Percentiles rank a stretch among this genome's conserved stretches.
Conservation (phyloP, 2,329 filamentous ascomycete species). For the Xylaria sp. region DNA sequence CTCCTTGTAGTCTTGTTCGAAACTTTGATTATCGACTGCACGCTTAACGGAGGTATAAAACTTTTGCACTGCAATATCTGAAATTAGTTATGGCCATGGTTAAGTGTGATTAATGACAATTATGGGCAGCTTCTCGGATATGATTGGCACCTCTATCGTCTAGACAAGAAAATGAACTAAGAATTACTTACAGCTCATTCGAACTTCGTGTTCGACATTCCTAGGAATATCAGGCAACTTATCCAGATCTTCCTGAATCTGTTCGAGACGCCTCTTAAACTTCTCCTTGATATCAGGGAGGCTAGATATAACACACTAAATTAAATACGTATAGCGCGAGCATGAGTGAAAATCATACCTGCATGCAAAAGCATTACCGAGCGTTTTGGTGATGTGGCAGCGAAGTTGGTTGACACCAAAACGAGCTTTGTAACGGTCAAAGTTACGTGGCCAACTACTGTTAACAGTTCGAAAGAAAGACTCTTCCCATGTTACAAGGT, state of each 20-base stretch:
- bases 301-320: slow-evolving; percentile 47
- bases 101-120: background rate
- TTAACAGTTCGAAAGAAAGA: slow-evolving; percentile 40
- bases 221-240: slow-evolving; percentile 71
- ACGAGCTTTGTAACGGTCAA: slow-evolving; percentile 55
- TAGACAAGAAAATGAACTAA: too few relatives aligned
- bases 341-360: slow-evolving; percentile 18
- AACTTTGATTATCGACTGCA: slow-evolving; percentile 61
- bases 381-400: slow-evolving; percentile 59
- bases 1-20: slow-evolving; percentile 36
- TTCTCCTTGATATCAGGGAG: slow-evolving; percentile 64
- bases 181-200: slow-evolving; percentile 53
- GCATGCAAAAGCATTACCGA: slow-evolving; percentile 61
- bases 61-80: slow-evolving; percentile 48
- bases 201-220: slow-evolving; percentile 71
- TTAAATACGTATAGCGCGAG: background rate
- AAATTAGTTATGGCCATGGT: background rate
- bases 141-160: background rate
- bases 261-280: slow-evolving; percentile 56
- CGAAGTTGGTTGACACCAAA: slow-evolving; percentile 64
- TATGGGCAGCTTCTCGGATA: background rate
- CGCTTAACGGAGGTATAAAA: slow-evolving; percentile 53
- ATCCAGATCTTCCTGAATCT: slow-evolving; percentile 63
- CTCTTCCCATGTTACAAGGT: slow-evolving; percentile 60
- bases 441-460: slow-evolving; percentile 56